Percentiles rank a stretch among this genome's conserved stretches.
Evolutionary conservation across 768 basidiomycete genomes (phyloP).

Genomic region (Agrocybe pediades): DNA sequence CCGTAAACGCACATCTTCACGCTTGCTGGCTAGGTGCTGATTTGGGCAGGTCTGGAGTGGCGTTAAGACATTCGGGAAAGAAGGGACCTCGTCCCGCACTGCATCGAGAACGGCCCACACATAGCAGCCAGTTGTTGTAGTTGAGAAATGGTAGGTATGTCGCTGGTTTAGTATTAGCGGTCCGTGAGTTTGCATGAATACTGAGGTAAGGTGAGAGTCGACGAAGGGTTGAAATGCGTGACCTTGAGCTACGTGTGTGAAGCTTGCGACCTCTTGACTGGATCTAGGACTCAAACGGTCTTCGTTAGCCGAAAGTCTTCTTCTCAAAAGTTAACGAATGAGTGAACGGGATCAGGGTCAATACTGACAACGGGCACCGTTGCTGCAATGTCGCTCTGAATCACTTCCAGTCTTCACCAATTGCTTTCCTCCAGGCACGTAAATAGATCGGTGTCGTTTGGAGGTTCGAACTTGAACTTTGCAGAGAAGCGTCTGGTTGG

Average conservation of each 20-base stretch:
- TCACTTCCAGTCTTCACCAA: too few relatives aligned
- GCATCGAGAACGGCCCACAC: conserved; percentile 48
- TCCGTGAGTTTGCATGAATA: conserved; percentile 27
- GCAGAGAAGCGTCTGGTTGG: conserved; percentile 92
- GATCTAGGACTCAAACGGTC: conserved; percentile 55
- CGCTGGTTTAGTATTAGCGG: conserved; percentile 15
- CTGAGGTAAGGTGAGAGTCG: conserved; percentile 80
- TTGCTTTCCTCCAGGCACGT: conserved; percentile 94
- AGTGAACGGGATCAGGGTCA: too few relatives aligned
- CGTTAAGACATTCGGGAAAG: conserved; percentile 81
- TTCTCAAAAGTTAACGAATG: too few relatives aligned
- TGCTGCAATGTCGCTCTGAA: too few relatives aligned
- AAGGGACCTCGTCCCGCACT: conserved; percentile 54
- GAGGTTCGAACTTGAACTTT: conserved; percentile 80
- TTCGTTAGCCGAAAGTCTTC: too few relatives aligned
- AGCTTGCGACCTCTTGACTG: conserved; percentile 53
- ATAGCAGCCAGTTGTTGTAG: conserved; percentile 78
- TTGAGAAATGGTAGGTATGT: conserved; percentile 60
- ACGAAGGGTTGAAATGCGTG: conserved; percentile 67
- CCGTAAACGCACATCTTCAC: conserved; percentile 63
- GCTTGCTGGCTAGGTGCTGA: conserved; percentile 75
- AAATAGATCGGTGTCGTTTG: conserved; percentile 72
- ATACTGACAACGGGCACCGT: too few relatives aligned
- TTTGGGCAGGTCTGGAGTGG: conserved; percentile 89
- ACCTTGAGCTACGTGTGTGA: too few relatives aligned